Percentiles rank a stretch among this genome's conserved stretches.
These are phyloP conservation scores for Trichoderma gamsii DNA, from an alignment of 495 filamentous ascomycete genomes.

Conservation along the genomic window DNA sequence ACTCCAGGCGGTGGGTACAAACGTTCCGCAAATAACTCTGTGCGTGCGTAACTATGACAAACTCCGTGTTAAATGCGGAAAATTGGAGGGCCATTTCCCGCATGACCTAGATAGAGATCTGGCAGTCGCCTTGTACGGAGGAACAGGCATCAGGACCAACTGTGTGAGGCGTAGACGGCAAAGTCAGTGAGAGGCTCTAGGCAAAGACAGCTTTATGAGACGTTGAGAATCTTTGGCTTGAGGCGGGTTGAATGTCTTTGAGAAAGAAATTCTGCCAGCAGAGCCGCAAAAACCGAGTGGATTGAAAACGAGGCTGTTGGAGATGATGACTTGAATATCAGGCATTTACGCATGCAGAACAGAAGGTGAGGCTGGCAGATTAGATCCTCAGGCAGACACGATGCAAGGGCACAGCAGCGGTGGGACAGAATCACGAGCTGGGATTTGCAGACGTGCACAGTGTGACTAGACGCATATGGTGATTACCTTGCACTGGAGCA, in stretches of 20 bases:
- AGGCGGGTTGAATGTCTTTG: neutral
- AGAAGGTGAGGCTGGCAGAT: neutral
- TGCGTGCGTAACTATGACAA: neutral
- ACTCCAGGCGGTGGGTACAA: neutral
- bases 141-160: neutral
- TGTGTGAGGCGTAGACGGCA: neutral
- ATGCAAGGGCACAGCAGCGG: neutral
- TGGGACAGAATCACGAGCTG: neutral
- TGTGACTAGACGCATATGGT: neutral
- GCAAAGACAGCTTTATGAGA: neutral
- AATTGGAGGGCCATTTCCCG: neutral
- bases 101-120: neutral
- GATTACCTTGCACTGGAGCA: too few relatives aligned
- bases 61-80: neutral
- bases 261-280: neutral
- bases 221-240: neutral
- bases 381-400: conserved; percentile 5
- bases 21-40: neutral
- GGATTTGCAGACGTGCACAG: neutral
- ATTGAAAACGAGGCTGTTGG: neutral
- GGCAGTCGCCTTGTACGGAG: neutral
- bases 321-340: neutral
- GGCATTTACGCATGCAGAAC: neutral
- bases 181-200: neutral
- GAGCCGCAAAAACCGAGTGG: neutral